Evolutionary conservation across 805 yeast genomes (phyloP).

Genomic region (Monosporozyma yasuniensis): DNA sequence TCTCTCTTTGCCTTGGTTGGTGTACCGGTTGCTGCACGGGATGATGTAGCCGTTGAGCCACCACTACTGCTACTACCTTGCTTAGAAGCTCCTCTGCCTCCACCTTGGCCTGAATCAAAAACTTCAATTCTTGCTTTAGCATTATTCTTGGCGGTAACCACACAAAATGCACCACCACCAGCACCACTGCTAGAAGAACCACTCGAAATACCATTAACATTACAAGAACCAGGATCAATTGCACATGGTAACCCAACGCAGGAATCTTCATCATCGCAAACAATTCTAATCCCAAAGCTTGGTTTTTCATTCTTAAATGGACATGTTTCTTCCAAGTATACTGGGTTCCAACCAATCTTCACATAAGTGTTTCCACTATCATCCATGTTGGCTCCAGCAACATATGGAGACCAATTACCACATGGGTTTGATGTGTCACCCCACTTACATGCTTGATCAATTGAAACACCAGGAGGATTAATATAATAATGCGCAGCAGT

Average conservation of each 20-base stretch:
- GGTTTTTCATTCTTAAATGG: slow-evolving; percentile 47
- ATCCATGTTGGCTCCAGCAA: slow-evolving; percentile 85
- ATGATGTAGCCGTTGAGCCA: not conserved
- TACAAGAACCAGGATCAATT: slow-evolving; percentile 61
- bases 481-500: slow-evolving; percentile 84
- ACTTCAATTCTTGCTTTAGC: slow-evolving; percentile 66
- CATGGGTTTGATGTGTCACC: slow-evolving; percentile 57
- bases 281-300: slow-evolving; percentile 59
- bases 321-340: slow-evolving; percentile 48
- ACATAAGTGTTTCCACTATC: slow-evolving; percentile 59
- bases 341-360: slow-evolving; percentile 88
- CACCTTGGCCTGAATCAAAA: slow-evolving; percentile 29
- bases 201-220: slow-evolving; percentile 44
- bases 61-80: not conserved
- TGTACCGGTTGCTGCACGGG: not conserved
- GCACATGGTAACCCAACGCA: slow-evolving; percentile 77
- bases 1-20: not conserved
- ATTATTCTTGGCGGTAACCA: slow-evolving; percentile 61
- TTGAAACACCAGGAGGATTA: slow-evolving; percentile 74
- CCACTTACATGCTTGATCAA: slow-evolving; percentile 76
- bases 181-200: slow-evolving; percentile 34
- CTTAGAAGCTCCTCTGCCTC: not conserved
- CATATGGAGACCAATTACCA: slow-evolving; percentile 93
- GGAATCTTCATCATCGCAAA: slow-evolving; percentile 58
- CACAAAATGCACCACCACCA: slow-evolving; percentile 74